Percentiles rank a stretch among this genome's conserved stretches.
Evolutionary conservation across 2,329 filamentous ascomycete species (phyloP).

Genomic region (Clarireedia homoeocarpa): DNA sequence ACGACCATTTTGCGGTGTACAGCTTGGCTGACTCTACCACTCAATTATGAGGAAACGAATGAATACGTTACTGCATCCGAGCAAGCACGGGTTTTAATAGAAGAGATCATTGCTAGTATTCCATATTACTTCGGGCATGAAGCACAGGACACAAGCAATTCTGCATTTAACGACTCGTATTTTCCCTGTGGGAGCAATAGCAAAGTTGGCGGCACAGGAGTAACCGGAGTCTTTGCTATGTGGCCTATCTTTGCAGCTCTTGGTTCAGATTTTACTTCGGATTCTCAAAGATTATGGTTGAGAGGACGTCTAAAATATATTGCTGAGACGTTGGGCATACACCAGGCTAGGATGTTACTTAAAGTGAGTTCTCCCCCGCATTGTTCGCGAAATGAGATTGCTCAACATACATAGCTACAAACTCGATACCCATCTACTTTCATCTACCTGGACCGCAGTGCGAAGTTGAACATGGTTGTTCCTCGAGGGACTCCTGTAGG

Average conservation of each 20-base stretch:
- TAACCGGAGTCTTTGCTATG: constrained; percentile 20
- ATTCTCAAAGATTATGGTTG: constrained; percentile 17
- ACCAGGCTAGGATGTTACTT: constrained; percentile 19
- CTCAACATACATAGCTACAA: not conserved
- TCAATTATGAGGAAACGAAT: constrained; percentile 52
- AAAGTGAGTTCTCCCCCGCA: constrained; percentile 8
- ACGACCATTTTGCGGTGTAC: constrained; percentile 49
- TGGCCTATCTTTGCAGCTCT: constrained; percentile 21
- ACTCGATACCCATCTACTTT: constrained; percentile 5
- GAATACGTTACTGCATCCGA: constrained; percentile 49
- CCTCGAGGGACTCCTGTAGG: too few species aligned
- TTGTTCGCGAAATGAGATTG: not conserved
- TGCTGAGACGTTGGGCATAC: constrained; percentile 19
- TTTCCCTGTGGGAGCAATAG: constrained; percentile 42
- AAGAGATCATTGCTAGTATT: constrained; percentile 50
- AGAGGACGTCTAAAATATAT: constrained; percentile 18
- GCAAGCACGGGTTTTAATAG: constrained; percentile 43
- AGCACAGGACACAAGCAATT: constrained; percentile 14
- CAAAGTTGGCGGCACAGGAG: constrained; percentile 11
- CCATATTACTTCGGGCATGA: constrained; percentile 49
- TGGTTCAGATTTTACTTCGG: constrained; percentile 18
- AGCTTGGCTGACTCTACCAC: constrained; percentile 50
- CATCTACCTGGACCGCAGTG: not conserved
- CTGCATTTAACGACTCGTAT: constrained; percentile 33
- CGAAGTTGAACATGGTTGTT: too few species aligned